These are phyloP conservation scores for Talaromyces sp. DNA, from an alignment of 2,329 filamentous ascomycete species.

Conservation along the genomic window DNA sequence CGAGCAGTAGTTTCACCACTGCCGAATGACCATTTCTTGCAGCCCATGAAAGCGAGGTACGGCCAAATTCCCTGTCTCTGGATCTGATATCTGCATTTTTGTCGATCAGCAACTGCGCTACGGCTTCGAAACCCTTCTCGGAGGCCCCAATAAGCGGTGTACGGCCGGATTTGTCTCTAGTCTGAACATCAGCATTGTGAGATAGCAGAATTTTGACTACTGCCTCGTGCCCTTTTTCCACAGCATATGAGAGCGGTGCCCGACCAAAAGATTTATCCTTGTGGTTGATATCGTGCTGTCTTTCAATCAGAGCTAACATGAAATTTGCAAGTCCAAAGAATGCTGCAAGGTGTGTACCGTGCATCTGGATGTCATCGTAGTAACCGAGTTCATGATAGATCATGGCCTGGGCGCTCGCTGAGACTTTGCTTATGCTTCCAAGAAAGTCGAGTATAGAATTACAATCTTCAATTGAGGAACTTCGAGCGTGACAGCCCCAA, in stretches of 20 bases:
- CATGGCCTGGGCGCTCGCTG: constrained; percentile 4
- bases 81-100: background rate
- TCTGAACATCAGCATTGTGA: background rate
- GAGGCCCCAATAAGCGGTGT: constrained; percentile 7
- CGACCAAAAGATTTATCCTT: constrained; percentile 10
- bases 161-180: background rate
- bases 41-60: constrained; percentile 13
- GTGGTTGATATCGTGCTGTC: background rate
- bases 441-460: background rate
- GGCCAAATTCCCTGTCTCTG: constrained; percentile 1
- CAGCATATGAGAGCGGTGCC: constrained; percentile 8
- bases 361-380: constrained; percentile 13
- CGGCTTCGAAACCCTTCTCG: background rate
- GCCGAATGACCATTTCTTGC: constrained; percentile 6
- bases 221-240: constrained; percentile 1
- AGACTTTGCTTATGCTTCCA: constrained; percentile 2
- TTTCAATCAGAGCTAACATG: constrained; percentile 3
- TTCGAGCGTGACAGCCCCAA: constrained; percentile 25
- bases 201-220: constrained; percentile 6
- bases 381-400: constrained; percentile 5
- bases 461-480: background rate
- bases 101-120: background rate
- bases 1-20: constrained; percentile 1
- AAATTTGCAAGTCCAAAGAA: constrained; percentile 11
- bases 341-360: constrained; percentile 12